Evolutionary conservation across 2,329 filamentous ascomycete species (phyloP), one percentile per base, ranked within the genome.

Genomic region (Lachnellula cervina): DNA sequence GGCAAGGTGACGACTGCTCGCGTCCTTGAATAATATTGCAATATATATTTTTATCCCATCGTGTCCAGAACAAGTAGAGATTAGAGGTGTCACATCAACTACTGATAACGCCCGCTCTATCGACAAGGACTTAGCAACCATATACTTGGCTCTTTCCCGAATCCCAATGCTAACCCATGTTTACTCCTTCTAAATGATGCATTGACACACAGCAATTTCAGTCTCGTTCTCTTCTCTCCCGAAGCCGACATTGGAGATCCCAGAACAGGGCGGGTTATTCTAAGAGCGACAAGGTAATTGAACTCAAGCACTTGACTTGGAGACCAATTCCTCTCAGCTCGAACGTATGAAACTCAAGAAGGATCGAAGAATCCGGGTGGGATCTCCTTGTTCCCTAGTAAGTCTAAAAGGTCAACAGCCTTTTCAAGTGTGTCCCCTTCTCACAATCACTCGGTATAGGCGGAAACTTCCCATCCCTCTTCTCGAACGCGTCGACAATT

Each of bases 381-480:
- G 28, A 17, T 16, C 14, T 43, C 5, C 42, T 23, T 44, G 17
- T 21, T 44, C 37, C 14, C 37, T 11, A 57, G n/a, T 17, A 2
- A 44, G 19, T 16, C 43, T 54, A 62, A 43, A 66, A 62, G 23
- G 59, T 62, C 50, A 69, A 56, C 35, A 69, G 32, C 17, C 53
- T 59, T 51, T 61, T 67, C 56, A 69, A 44, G 58, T 69, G 67
- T 19, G 34, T 57, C 2, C 67, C 67, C 43, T 65, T 68, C 35
- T 65, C 66, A 45, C 66, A 68, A 55, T 68, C 64, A 57, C 67
- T 62, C 13, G 59, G 59, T 19, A 69, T 62, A 2, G 59, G 48
- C 16, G 60, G 62, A 19, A 66, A 66, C 11, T 35, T 61, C 3
- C 65, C 66, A 14, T 55, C 50, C 28, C 52, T 60, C 38, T 53